phyloP scores from a whole-genome alignment of 805 yeast genomes.

The Candida easanensis region DNA sequence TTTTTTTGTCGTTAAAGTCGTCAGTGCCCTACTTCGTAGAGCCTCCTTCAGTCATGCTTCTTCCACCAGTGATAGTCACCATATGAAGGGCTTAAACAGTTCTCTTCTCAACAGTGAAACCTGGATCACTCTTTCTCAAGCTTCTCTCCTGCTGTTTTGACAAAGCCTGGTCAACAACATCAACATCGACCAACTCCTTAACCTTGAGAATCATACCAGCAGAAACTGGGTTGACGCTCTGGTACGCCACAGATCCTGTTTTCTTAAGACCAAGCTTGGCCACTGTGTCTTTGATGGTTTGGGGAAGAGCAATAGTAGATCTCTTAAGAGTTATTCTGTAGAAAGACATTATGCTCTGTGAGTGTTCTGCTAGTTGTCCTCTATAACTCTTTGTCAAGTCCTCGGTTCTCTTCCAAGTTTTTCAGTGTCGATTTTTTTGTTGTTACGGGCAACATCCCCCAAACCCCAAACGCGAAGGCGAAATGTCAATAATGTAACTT shows the following conservation, averaged over 20 bases:
- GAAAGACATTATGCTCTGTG: conserved; percentile 37
- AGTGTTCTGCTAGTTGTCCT: no score
- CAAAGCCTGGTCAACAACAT: conserved; percentile 56
- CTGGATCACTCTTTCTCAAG: conserved; percentile 58
- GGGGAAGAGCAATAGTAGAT: conserved; percentile 85
- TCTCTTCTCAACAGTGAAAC: conserved; percentile 47
- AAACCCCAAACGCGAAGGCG: no score
- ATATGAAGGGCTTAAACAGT: no score
- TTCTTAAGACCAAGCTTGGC: conserved; percentile 69
- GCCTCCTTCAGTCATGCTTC: no score
- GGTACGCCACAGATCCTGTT: conserved; percentile 74
- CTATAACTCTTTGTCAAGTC: no score
- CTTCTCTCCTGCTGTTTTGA: conserved; percentile 50
- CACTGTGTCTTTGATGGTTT: conserved; percentile 59
- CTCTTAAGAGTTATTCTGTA: conserved; percentile 73
- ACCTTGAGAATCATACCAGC: conserved; percentile 84
- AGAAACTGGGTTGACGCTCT: conserved; percentile 66
- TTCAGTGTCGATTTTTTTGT: no score
- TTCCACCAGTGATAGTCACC: conserved; percentile 9
- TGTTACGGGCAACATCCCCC: neutral
- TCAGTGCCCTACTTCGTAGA: no score
- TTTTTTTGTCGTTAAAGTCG: no score
- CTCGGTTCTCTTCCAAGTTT: no score
- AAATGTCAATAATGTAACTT: no score
- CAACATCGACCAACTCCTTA: conserved; percentile 84